A percentile compares a stretch with the other conserved stretches of the same genome.
Conservation (phyloP, 495 filamentous ascomycete species). For the Lophiotrema nucula region DNA sequence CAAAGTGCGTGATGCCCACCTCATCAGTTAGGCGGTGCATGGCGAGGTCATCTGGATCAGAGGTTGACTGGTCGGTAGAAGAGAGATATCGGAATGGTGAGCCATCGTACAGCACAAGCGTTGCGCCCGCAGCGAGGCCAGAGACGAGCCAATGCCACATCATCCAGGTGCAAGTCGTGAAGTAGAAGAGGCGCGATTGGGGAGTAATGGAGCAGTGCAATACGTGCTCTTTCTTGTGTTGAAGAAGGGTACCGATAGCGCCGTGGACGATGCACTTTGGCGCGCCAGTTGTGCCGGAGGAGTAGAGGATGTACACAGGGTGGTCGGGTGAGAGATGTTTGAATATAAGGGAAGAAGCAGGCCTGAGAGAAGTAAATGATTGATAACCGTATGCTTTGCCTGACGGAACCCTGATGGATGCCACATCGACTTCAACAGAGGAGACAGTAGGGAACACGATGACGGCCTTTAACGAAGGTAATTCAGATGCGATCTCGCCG, state of each 20-base stretch:
- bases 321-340: slow-evolving; percentile 74
- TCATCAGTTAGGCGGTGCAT: slow-evolving; percentile 70
- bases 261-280: slow-evolving; percentile 93
- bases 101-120: slow-evolving; percentile 83
- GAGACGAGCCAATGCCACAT: slow-evolving; percentile 97
- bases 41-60: slow-evolving; percentile 59
- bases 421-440: slow-evolving; percentile 49
- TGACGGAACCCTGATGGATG: slow-evolving; percentile 46
- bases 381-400: slow-evolving; percentile 54
- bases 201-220: slow-evolving; percentile 75
- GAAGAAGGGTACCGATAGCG: slow-evolving; percentile 79
- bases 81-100: slow-evolving; percentile 64
- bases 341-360: slow-evolving; percentile 55
- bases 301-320: slow-evolving; percentile 87
- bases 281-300: slow-evolving; percentile 82
- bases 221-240: slow-evolving; percentile 92
- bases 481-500: slow-evolving; percentile 61
- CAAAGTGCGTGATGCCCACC: slow-evolving; percentile 80
- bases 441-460: slow-evolving; percentile 68
- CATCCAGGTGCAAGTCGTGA: slow-evolving; percentile 92
- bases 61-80: slow-evolving; percentile 30
- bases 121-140: slow-evolving; percentile 73
- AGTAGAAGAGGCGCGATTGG: slow-evolving; percentile 72
- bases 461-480: slow-evolving; percentile 62
- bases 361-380: slow-evolving; percentile 43